phyloP scores from a whole-genome alignment of 1,139 yeast genomes.

The Candida gigantensis region DNA sequence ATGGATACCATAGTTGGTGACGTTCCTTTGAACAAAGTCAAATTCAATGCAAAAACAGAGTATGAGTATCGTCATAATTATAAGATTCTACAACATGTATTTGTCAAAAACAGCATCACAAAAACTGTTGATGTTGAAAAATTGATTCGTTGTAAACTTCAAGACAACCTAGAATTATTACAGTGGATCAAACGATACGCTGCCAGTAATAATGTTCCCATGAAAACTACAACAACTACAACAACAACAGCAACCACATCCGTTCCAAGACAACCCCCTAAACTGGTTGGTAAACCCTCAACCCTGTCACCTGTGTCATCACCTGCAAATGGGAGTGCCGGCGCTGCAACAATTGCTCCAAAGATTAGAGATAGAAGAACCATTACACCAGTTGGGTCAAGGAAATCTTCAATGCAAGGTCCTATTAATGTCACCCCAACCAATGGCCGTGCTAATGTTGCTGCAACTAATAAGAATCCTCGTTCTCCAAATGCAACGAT shows the following conservation, averaged over 20 bases:
- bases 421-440: conserved; percentile 3
- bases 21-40: conserved; percentile 76
- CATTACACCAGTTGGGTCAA: conserved; percentile 8
- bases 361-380: conserved; percentile 10
- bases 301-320: conserved; percentile 1
- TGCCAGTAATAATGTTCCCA: conserved; percentile 38
- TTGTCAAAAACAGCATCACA: conserved; percentile 68
- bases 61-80: conserved; percentile 80
- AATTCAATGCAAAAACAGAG: conserved; percentile 61
- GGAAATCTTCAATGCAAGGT: conserved; percentile 5
- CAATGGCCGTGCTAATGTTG: neutral
- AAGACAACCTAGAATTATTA: conserved; percentile 88
- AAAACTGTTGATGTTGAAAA: conserved; percentile 80
- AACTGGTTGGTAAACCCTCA: neutral
- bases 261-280: conserved; percentile 15
- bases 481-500: neutral
- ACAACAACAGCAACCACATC: no score
- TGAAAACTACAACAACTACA: no score
- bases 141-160: conserved; percentile 83
- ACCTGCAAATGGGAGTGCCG: conserved; percentile 8
- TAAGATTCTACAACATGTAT: conserved; percentile 80
- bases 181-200: conserved; percentile 89
- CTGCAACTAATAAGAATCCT: conserved; percentile 1
- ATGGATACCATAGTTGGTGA: conserved; percentile 84
- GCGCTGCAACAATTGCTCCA: conserved; percentile 8